Base-by-base conservation (phyloP, 495 filamentous ascomycete genomes). In the Aspergillus indologenus region DNA sequence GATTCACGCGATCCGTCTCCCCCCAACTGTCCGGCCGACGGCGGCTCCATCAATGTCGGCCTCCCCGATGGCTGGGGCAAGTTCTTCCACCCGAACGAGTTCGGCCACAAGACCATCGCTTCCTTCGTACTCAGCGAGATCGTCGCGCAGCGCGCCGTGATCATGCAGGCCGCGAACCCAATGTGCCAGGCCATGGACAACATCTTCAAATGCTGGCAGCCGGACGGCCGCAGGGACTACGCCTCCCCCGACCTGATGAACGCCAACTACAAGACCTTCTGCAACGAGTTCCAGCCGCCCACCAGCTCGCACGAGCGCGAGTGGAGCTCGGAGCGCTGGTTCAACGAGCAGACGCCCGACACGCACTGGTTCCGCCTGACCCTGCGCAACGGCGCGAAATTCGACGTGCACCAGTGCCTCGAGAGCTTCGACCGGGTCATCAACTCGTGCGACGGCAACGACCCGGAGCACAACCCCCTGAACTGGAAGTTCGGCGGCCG, bases 401-500 rank as follows among this genome's bases (percentile, higher is more conserved):
- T 29, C 57, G 57, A 64, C 58, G 45, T 62, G 44, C 5, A 56
- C 23, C 29, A 65, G 58, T 64, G 56, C 43, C 55, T 61, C 18
- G 34, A 52, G 8, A 40, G 61, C 18, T 40, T 74, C 46, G 59
- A 69, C 1, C 58, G 50, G 42, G 63, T 64, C 18, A 49, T 64
- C 31, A 44, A 67, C 56, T 45, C 58, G 51, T 75, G 71, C 64
- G 66, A 74, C 53, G 67, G 67, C 57, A 66, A 70, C 54, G 65
- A 73, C 61, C 55, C 62, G 21, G 51, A 63, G 7, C n/a, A n/a
- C n/a, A 74, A 72, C 61, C 68, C 70, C 5, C 46, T 73, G 59
- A 64, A 71, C 64, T 75, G 59, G 59, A 75, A 73, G 64, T 64
- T 64, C 21, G 72, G 72, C 47, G 54, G 70, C 45, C 40, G 50